These are phyloP conservation scores for Chaetomium sp. DNA, from an alignment of 2,329 filamentous ascomycete genomes.

Conservation along the genomic window DNA sequence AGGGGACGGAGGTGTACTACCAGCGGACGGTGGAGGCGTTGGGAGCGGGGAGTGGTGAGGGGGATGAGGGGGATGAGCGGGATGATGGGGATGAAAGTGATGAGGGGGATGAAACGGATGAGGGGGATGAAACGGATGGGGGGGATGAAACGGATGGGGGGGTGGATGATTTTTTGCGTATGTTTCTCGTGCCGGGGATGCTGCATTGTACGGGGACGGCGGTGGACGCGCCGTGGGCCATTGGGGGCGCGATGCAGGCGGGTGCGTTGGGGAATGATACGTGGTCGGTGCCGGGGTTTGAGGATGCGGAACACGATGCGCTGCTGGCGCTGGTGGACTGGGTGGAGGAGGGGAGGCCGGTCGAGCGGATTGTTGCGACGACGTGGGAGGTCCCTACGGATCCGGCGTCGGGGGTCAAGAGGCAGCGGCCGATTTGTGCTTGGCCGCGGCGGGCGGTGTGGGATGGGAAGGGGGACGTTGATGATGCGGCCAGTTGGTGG, in stretches of 20 bases:
- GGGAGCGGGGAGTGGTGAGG: not conserved
- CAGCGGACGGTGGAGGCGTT: constrained; percentile 35
- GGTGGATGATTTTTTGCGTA: constrained; percentile 51
- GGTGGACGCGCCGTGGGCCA: constrained; percentile 42
- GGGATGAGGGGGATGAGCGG: not conserved
- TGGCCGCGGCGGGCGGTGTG: constrained; percentile 33
- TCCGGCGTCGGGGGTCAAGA: constrained; percentile 29
- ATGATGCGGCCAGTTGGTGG: constrained; percentile 29
- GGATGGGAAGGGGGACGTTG: constrained; percentile 27
- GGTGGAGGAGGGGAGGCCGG: constrained; percentile 39
- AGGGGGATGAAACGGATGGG: too few species aligned
- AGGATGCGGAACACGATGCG: constrained; percentile 42
- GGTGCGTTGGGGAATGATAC: constrained; percentile 34
- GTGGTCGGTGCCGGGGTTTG: constrained; percentile 42
- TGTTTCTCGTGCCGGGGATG: constrained; percentile 56
- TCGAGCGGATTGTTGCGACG: constrained; percentile 31
- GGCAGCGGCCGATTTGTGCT: constrained; percentile 36
- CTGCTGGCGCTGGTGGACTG: constrained; percentile 40
- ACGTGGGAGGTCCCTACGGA: constrained; percentile 30
- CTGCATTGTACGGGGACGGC: constrained; percentile 47
- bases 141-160: not conserved
- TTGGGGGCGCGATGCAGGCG: constrained; percentile 39
- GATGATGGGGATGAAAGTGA: too few species aligned
- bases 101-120: too few species aligned
- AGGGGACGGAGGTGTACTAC: constrained; percentile 41